A percentile compares a stretch with the other conserved stretches of the same genome.
These are phyloP conservation scores for Huntiella abstrusa DNA, from an alignment of 2,329 filamentous ascomycete species.

Conservation along the genomic window DNA sequence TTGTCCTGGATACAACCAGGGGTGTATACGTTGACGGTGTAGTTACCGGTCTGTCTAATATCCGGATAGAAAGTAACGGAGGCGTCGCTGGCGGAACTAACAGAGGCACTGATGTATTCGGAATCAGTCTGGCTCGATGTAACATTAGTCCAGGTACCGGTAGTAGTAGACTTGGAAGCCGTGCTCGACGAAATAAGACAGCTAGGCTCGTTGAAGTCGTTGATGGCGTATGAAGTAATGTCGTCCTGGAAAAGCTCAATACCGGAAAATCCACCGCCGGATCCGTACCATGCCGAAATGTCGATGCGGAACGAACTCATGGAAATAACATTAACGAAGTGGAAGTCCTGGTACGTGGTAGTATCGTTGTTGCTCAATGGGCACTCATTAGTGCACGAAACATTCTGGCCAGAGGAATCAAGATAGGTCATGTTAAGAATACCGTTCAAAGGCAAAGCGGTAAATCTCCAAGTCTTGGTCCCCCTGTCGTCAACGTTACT, in stretches of 20 bases:
- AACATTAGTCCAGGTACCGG: constrained; percentile 55
- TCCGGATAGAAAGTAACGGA: constrained; percentile 67
- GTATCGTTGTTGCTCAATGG: constrained; percentile 53
- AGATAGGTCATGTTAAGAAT: constrained; percentile 94
- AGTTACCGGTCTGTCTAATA: constrained; percentile 76
- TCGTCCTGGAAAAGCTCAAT: constrained; percentile 76
- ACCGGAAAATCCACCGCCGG: constrained; percentile 66
- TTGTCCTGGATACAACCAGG: constrained; percentile 72
- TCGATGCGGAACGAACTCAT: constrained; percentile 79
- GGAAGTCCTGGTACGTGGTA: constrained; percentile 67
- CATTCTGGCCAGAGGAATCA: constrained; percentile 49
- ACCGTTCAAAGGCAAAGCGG: constrained; percentile 66
- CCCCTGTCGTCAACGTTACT: constrained; percentile 68
- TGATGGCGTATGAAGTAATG: constrained; percentile 69
- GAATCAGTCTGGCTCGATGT: constrained; percentile 43
- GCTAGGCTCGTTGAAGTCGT: constrained; percentile 71
- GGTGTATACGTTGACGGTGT: constrained; percentile 78
- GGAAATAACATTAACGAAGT: constrained; percentile 70
- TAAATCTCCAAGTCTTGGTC: constrained; percentile 74
- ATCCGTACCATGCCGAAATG: constrained; percentile 72
- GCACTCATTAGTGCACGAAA: constrained; percentile 63
- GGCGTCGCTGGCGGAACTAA: constrained; percentile 30
- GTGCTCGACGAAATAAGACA: constrained; percentile 41
- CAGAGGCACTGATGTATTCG: constrained; percentile 53
- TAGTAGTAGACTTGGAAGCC: constrained; percentile 46